These are phyloP conservation scores for Pythium phragmiticola DNA, from an alignment of 352 stramenopile species.

Conservation along the genomic window DNA sequence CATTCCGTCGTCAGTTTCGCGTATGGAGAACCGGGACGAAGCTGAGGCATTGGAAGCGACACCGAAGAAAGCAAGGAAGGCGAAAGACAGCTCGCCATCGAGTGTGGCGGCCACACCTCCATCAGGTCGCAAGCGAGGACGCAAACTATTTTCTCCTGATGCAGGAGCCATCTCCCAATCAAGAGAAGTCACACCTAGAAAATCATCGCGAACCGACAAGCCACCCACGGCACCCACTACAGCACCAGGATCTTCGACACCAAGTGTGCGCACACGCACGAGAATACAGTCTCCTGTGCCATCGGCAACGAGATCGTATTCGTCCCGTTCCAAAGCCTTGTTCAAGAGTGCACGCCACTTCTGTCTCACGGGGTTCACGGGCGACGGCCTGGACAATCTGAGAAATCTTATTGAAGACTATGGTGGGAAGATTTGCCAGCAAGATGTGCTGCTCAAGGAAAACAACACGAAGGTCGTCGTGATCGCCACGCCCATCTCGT, in stretches of 20 bases:
- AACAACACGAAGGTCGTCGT: slow-evolving; percentile 59
- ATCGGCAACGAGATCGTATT: slow-evolving; percentile 34
- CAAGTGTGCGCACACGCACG: slow-evolving; percentile 49
- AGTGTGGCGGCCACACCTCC: slow-evolving; percentile 13
- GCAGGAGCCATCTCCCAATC: slow-evolving; percentile 11
- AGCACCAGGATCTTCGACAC: slow-evolving; percentile 28
- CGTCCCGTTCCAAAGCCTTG: slow-evolving; percentile 49
- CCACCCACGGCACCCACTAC: slow-evolving; percentile 5
- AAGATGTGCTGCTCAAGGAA: slow-evolving; percentile 45
- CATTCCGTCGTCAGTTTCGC: no score
- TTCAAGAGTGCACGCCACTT: slow-evolving; percentile 82
- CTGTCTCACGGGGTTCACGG: slow-evolving; percentile 69
- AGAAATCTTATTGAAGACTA: slow-evolving; percentile 64
- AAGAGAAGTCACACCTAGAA: slow-evolving; percentile 20
- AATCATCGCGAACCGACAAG: slow-evolving; percentile 9
- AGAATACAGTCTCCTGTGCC: slow-evolving; percentile 49
- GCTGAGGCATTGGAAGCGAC: slow-evolving; percentile 11
- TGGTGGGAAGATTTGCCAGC: slow-evolving; percentile 53
- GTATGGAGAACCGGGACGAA: not conserved
- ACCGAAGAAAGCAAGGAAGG: slow-evolving; percentile 17
- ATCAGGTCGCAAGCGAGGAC: slow-evolving; percentile 29
- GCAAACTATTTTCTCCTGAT: slow-evolving; percentile 33
- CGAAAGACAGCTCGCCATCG: slow-evolving; percentile 1
- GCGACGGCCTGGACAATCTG: slow-evolving; percentile 45
- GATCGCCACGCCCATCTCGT: slow-evolving; percentile 71